Base-by-base conservation (phyloP, 805 yeast genomes). In the Kluyveromyces aestuarii region DNA sequence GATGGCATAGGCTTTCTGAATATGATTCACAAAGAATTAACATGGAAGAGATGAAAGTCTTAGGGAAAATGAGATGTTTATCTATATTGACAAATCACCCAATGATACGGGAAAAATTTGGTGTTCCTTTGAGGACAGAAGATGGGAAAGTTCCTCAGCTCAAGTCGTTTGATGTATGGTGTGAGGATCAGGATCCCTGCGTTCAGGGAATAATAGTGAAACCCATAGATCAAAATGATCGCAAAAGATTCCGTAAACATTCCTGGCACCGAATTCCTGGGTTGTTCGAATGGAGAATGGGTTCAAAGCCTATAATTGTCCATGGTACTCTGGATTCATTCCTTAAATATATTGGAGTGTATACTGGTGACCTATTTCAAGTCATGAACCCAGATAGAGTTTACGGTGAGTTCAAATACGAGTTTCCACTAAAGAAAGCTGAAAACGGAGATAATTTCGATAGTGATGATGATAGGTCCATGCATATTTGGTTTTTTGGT, bases 401-500 rank as follows among this genome's bases (percentile, higher is more conserved):
- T 7, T 55, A 55, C 45, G 65, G 56, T 9, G 57, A 61, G 2
- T 59, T 58, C 50, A 60, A 59, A 46, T 55, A 62, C 48, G 66
- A 62, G 40, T 54, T 54, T 42, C 63, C 65, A n/a, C 45, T 58
- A 17, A 57, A 48, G 45, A 58, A 52, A 10, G 57, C 55, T 41
- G n/a, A 37, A 7, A 19, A 37, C n/a, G 39, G 38, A 4, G 39
- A 33, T 10, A 43, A 33, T 38, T 43, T 43, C 10, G 45, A 43
- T 17, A 21, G n/a, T n/a, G 54, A 55, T 19, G 44, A 48, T 17
- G 52, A 49, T 25, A 60, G 57, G 44, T 46, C 60, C 11, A 52
- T 57, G 54, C 62, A 61, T 45, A 44, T 65, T 13, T 63, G 63
- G 61, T 63, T 65, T 43, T 42, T 56, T 25, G 67, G 67, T 8